A percentile compares a stretch with the other conserved stretches of the same genome.
Evolutionary conservation across 108 stramenopile species (phyloP).

Genomic region (Pseudonitzschia multistriata): DNA sequence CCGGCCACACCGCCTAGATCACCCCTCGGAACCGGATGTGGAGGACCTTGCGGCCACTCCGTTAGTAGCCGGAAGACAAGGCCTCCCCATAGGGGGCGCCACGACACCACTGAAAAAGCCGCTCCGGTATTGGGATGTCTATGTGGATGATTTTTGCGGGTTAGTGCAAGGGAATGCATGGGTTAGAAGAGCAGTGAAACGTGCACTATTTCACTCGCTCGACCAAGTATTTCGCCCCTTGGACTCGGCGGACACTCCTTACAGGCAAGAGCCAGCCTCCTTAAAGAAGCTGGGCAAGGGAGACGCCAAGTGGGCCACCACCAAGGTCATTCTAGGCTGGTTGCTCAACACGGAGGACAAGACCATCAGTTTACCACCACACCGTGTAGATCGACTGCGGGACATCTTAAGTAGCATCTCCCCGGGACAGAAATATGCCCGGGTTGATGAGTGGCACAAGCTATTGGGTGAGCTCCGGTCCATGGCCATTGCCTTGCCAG

Average conservation of each 20-base stretch:
- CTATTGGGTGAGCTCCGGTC: constrained; percentile 24
- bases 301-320: not conserved
- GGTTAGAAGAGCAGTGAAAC: not conserved
- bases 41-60: too few relatives aligned
- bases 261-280: constrained; percentile 28
- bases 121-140: too few relatives aligned
- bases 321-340: too few relatives aligned
- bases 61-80: too few relatives aligned
- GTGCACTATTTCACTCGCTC: constrained; percentile 19
- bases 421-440: not conserved
- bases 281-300: constrained; percentile 38
- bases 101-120: too few relatives aligned
- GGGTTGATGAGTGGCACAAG: constrained; percentile 19
- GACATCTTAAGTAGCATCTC: constrained; percentile 17
- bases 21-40: too few relatives aligned
- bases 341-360: too few relatives aligned
- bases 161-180: constrained; percentile 24
- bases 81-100: too few relatives aligned
- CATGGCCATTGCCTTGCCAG: constrained; percentile 22
- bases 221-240: constrained; percentile 34
- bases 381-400: constrained; percentile 27
- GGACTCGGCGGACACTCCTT: constrained; percentile 17
- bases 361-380: constrained; percentile 20
- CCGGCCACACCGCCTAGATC: too few relatives aligned
- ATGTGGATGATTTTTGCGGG: too few relatives aligned